A percentile compares a stretch with the other conserved stretches of the same genome.
These are phyloP conservation scores for Chlorociboria aeruginascens DNA, from an alignment of 495 filamentous ascomycete genomes.

Conservation along the genomic window DNA sequence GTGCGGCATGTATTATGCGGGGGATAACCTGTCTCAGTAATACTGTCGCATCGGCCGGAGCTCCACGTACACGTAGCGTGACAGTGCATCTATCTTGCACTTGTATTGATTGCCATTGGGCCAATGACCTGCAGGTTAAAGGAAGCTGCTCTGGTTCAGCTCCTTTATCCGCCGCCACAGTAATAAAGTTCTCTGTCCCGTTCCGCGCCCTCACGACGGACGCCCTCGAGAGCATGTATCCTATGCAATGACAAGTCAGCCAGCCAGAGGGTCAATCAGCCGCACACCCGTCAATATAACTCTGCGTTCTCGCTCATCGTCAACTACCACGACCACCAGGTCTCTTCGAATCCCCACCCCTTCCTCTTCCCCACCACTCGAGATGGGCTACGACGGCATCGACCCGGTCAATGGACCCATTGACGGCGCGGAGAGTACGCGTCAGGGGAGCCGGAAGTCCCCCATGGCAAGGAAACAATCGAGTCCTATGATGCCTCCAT, in stretches of 20 bases:
- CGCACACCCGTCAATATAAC: constrained; percentile 13
- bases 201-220: too few relatives aligned
- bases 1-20: too few relatives aligned
- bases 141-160: too few relatives aligned
- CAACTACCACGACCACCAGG: constrained; percentile 13
- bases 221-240: not conserved
- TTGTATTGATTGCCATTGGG: too few relatives aligned
- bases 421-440: constrained; percentile 16
- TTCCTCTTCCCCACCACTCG: constrained; percentile 8
- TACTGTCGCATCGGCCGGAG: too few relatives aligned
- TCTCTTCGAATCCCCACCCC: constrained; percentile 12
- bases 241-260: constrained; percentile 16
- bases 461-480: constrained; percentile 36
- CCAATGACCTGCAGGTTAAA: too few relatives aligned
- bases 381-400: constrained; percentile 7
- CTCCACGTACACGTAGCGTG: too few relatives aligned
- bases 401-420: constrained; percentile 22
- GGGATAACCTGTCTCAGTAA: too few relatives aligned
- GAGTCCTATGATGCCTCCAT: constrained; percentile 63
- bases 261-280: constrained; percentile 4
- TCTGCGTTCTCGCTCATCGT: constrained; percentile 4
- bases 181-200: too few relatives aligned
- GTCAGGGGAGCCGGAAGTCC: constrained; percentile 9
- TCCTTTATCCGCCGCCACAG: too few relatives aligned
- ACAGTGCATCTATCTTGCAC: too few relatives aligned